Conservation (phyloP, 2,329 filamentous ascomycete species). For the Fusarium acutatum region DNA sequence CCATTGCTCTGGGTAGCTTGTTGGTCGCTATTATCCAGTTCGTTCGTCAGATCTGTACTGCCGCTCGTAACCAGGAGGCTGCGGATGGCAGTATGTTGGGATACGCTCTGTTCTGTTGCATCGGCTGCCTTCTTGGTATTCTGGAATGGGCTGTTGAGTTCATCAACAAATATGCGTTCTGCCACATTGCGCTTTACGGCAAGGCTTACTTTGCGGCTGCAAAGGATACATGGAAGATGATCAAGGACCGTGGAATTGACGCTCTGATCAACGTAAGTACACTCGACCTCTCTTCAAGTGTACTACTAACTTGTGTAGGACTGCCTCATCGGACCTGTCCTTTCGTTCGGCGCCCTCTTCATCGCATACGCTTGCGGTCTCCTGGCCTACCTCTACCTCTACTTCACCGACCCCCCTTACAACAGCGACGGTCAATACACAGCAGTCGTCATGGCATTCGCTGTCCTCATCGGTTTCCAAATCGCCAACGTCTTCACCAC, state of each 20-base stretch:
- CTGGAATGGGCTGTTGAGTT: constrained; percentile 89
- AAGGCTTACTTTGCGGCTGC: constrained; percentile 87
- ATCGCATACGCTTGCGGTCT: constrained; percentile 85
- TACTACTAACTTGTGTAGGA: constrained; percentile 59
- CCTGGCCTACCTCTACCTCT: constrained; percentile 85
- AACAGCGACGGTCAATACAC: constrained; percentile 75
- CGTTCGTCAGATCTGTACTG: constrained; percentile 80
- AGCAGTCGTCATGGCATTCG: constrained; percentile 80
- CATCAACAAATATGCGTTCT: constrained; percentile 92
- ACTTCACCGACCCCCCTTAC: constrained; percentile 82
- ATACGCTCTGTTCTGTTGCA: constrained; percentile 73
- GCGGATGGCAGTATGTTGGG: constrained; percentile 76
- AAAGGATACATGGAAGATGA: constrained; percentile 91
- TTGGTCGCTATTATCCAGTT: constrained; percentile 89
- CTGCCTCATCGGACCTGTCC: constrained; percentile 78
- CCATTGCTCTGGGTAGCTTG: constrained; percentile 85
- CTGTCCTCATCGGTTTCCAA: constrained; percentile 90
- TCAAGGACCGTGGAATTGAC: constrained; percentile 90
- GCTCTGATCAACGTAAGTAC: constrained; percentile 78
- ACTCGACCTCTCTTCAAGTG: no score
- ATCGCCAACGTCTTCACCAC: constrained; percentile 91
- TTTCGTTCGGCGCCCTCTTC: constrained; percentile 82
- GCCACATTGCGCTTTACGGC: constrained; percentile 91
- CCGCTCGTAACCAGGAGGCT: constrained; percentile 70
- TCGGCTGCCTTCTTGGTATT: constrained; percentile 79